These are phyloP conservation scores for Zangia roseola DNA, from an alignment of 768 basidiomycete species.

Conservation along the genomic window DNA sequence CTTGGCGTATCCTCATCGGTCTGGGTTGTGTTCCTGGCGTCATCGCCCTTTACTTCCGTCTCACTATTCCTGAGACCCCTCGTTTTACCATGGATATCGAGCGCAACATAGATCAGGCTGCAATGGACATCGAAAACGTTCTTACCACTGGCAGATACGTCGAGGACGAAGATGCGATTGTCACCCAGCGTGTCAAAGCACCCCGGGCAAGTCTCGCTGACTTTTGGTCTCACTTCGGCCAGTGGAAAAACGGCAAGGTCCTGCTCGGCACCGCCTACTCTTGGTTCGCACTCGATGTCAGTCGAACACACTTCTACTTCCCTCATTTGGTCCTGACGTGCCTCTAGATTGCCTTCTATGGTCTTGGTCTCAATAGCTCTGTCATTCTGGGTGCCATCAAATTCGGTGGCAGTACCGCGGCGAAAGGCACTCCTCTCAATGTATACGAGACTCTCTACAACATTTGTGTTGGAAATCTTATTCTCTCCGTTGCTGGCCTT, in stretches of 20 bases:
- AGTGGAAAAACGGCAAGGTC: slow-evolving; percentile 78
- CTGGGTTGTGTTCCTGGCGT: slow-evolving; percentile 80
- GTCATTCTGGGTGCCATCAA: slow-evolving; percentile 75
- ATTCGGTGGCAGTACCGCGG: slow-evolving; percentile 42
- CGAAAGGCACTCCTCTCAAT: slow-evolving; percentile 29
- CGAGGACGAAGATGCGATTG: slow-evolving; percentile 48
- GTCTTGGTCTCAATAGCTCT: slow-evolving; percentile 80
- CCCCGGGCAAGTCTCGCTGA: slow-evolving; percentile 70
- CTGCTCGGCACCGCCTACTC: slow-evolving; percentile 77
- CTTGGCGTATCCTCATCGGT: slow-evolving; percentile 89
- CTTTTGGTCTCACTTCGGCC: slow-evolving; percentile 64
- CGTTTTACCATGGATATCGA: slow-evolving; percentile 93
- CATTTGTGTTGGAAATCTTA: slow-evolving; percentile 70
- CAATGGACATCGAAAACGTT: slow-evolving; percentile 70
- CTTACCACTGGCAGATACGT: slow-evolving; percentile 47
- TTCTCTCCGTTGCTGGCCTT: slow-evolving; percentile 74
- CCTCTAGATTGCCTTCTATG: slow-evolving; percentile 79
- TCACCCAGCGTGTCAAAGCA: slow-evolving; percentile 56
- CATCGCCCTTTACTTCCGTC: slow-evolving; percentile 86
- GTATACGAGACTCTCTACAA: slow-evolving; percentile 63
- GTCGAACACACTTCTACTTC: slow-evolving; percentile 23
- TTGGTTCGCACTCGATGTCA: slow-evolving; percentile 85
- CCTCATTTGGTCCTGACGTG: neutral
- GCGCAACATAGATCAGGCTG: slow-evolving; percentile 72
- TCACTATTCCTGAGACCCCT: slow-evolving; percentile 91